These are phyloP conservation scores for Micractinium conductrix DNA, from an alignment of 139 green algal genomes.

Conservation along the genomic window DNA sequence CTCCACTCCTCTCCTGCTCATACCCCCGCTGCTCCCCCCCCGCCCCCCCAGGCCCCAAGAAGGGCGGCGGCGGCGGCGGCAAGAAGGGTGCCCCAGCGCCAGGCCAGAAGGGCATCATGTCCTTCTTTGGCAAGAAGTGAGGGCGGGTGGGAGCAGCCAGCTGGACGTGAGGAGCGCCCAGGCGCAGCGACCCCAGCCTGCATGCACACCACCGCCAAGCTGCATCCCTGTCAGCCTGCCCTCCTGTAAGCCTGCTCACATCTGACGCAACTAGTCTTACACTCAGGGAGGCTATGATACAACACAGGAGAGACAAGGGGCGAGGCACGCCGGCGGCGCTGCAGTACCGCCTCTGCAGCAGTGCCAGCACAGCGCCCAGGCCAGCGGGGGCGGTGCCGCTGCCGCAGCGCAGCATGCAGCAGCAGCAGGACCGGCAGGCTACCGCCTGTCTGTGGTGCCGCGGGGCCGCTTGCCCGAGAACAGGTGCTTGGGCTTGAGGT, in stretches of 20 bases:
- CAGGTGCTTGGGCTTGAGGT: conserved; percentile 98
- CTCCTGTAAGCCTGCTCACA: neutral
- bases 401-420: neutral
- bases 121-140: conserved; percentile 47
- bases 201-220: no score
- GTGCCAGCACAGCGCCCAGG: no score
- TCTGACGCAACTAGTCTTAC: no score
- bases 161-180: no score
- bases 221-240: no score
- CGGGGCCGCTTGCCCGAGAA: conserved; percentile 89
- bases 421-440: neutral
- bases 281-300: neutral
- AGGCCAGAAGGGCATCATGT: conserved; percentile 36
- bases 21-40: no score
- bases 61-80: no score
- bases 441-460: conserved; percentile 86
- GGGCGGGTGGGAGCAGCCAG: no score
- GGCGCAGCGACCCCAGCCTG: no score
- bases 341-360: no score
- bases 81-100: conserved; percentile 19
- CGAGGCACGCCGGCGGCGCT: neutral
- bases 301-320: neutral
- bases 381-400: no score
- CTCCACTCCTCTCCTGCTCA: neutral
- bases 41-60: conserved; percentile 26